A percentile compares a stretch with the other conserved stretches of the same genome.
Evolutionary conservation across 1,284 basidiomycete species (phyloP).

Genomic region (Tylopilus sp.): DNA sequence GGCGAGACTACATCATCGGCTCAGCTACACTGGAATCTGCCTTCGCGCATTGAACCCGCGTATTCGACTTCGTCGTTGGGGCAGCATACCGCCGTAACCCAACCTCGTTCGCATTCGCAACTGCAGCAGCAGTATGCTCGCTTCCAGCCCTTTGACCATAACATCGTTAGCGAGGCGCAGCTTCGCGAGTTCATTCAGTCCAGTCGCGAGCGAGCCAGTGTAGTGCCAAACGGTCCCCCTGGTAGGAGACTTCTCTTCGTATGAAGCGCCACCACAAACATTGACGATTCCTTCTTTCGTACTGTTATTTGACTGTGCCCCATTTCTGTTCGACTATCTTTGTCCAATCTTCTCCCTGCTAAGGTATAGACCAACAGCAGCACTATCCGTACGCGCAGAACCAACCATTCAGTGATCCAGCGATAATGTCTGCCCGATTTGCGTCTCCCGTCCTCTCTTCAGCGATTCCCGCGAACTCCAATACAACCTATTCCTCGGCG

Average conservation of each 20-base stretch:
- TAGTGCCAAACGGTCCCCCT: slow-evolving; percentile 35
- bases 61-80: slow-evolving; percentile 46
- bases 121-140: slow-evolving; percentile 39
- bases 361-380: slow-evolving; percentile 36
- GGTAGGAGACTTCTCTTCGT: slow-evolving; percentile 51
- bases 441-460: slow-evolving; percentile 36
- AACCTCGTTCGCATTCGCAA: slow-evolving; percentile 28
- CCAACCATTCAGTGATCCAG: slow-evolving; percentile 67
- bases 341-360: slow-evolving; percentile 16
- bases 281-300: slow-evolving; percentile 35
- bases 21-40: slow-evolving; percentile 46
- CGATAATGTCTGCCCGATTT: slow-evolving; percentile 77
- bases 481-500: slow-evolving; percentile 10
- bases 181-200: slow-evolving; percentile 69
- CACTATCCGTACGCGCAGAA: slow-evolving; percentile 37
- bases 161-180: slow-evolving; percentile 62
- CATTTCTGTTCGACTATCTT: slow-evolving; percentile 13
- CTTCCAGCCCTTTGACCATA: slow-evolving; percentile 56
- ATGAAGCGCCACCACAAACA: slow-evolving; percentile 32
- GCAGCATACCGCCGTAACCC: slow-evolving; percentile 44
- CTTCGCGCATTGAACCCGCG: slow-evolving; percentile 44
- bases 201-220: slow-evolving; percentile 52
- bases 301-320: slow-evolving; percentile 14
- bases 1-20: slow-evolving; percentile 39
- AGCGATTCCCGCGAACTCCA: slow-evolving; percentile 10